Evolutionary conservation across 2,329 filamentous ascomycete genomes (phyloP).

Genomic region (Sporothrix pseudoabietina): DNA sequence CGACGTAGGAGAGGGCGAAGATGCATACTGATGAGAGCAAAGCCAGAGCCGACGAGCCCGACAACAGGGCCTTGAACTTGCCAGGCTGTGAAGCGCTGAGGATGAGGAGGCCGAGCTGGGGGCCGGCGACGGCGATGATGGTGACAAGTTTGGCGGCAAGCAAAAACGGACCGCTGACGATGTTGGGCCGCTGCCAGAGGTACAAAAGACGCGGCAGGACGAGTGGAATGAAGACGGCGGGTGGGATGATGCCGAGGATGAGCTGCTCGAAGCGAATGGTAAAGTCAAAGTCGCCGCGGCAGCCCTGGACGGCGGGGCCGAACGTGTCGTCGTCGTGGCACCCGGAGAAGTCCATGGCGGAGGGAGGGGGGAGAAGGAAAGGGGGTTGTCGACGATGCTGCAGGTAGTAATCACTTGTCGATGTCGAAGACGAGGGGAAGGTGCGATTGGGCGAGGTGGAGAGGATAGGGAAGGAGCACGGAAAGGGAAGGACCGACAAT

Average conservation of each 20-base stretch:
- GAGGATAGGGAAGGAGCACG: not conserved
- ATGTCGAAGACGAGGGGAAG: not conserved
- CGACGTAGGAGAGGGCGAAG: slow-evolving; percentile 39
- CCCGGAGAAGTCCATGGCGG: slow-evolving; percentile 31
- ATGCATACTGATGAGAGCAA: slow-evolving; percentile 40
- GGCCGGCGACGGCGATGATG: slow-evolving; percentile 37
- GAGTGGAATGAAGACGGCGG: slow-evolving; percentile 44
- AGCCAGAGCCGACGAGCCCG: slow-evolving; percentile 32
- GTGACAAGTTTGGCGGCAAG: slow-evolving; percentile 41
- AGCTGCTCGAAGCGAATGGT: slow-evolving; percentile 54
- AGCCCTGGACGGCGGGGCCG: slow-evolving; percentile 50
- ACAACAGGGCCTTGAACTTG: slow-evolving; percentile 29
- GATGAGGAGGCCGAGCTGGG: slow-evolving; percentile 42
- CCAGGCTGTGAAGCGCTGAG: slow-evolving; percentile 38
- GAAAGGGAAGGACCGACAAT: not conserved
- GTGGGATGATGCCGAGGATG: slow-evolving; percentile 50
- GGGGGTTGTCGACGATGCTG: not conserved
- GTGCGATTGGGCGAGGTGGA: not conserved
- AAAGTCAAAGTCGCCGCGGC: slow-evolving; percentile 54
- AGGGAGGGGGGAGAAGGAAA: not conserved
- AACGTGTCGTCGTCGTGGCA: slow-evolving; percentile 46
- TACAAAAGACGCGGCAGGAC: slow-evolving; percentile 42
- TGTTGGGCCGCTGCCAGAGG: slow-evolving; percentile 39
- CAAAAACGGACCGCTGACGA: slow-evolving; percentile 44
- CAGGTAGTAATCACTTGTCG: not conserved